Base-by-base conservation (phyloP, 2,329 filamentous ascomycete species). In the Alternaria brassicicola region DNA sequence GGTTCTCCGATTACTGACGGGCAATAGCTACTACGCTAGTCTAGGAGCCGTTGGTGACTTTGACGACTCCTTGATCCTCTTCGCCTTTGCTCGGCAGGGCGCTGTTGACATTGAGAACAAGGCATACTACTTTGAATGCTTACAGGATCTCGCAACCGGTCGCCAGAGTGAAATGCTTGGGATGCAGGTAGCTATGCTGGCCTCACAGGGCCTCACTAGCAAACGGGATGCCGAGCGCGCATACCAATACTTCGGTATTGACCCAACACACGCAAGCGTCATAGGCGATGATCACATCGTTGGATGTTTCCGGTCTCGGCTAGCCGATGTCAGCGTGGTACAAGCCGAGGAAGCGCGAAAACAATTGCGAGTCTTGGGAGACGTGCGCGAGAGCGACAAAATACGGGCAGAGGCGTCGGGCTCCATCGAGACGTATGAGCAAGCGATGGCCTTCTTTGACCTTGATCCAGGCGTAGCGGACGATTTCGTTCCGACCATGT, bases 41-140 rank as follows among this genome's bases (percentile, higher is more conserved):
- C 78, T 92, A 21, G 89, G 89, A 21, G 82, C 83, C 13, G 73
- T 87, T 8, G 82, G 84, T 36, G 84, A 89, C 68, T 89, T 90
- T 73, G 82, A 85, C 5, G 86, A 90, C 67, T 69, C 78, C 1
- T 76, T 88, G n/a, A 76, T 92, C 17, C 76, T 82, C 26, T 89
- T 87, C 72, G 85, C 87, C 4, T 91, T 86, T 69, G 80, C 85
- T 23, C 81, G 84, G 31, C 89, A 91, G 75, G 78, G 82, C 23
- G 71, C 78, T 8, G 83, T 81, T 49, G 86, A 91, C 70, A 81
- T 82, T 19, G 62, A 67, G 19, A 84, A 85, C 59, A 78, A 79
- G 17, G 76, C 86, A 2, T 86, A 86, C 69, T 91, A 90, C 71
- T 82, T 90, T 59, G 84, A 88, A 72, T 89, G 86, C 66, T 78